Percentiles rank a stretch among this genome's conserved stretches.
Conservation (phyloP, 305 asterid genomes). For the Petunia hybrid region DNA sequence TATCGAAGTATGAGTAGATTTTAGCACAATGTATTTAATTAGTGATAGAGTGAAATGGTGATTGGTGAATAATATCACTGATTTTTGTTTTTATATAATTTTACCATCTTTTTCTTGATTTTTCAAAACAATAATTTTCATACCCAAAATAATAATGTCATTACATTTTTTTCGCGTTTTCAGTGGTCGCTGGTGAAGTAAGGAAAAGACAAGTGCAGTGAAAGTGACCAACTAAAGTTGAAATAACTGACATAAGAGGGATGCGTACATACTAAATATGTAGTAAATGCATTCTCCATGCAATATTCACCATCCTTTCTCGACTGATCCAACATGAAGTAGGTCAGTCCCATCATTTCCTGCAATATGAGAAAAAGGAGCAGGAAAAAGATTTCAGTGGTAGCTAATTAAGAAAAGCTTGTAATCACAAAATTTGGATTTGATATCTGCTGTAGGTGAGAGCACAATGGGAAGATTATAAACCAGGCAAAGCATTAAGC, state of each 20-base stretch:
- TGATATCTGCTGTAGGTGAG: background rate
- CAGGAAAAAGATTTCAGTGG: slow-evolving; percentile 32
- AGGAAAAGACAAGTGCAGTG: slow-evolving; percentile 5
- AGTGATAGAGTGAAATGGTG: too few species aligned
- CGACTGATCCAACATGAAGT: slow-evolving; percentile 92
- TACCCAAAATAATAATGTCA: slow-evolving; percentile 1
- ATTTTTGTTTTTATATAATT: too few species aligned
- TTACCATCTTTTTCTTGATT: slow-evolving; percentile 28
- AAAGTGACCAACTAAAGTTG: slow-evolving; percentile 18
- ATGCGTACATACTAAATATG: slow-evolving; percentile 68
- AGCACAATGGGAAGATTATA: slow-evolving; percentile 24
- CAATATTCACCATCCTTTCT: slow-evolving; percentile 95
- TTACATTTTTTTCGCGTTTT: background rate
- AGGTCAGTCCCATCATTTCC: slow-evolving; percentile 97
- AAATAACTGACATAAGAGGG: slow-evolving; percentile 34
- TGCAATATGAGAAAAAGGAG: slow-evolving; percentile 50
- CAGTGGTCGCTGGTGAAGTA: slow-evolving; percentile 12
- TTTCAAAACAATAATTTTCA: too few species aligned
- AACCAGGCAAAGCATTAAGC: background rate
- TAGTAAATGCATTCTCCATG: slow-evolving; percentile 95
- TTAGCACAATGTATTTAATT: too few species aligned
- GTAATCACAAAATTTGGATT: background rate
- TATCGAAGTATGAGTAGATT: too few species aligned
- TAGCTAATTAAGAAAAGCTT: slow-evolving; percentile 25
- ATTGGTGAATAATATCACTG: too few species aligned